phyloP scores from a whole-genome alignment of 257 asterid genomes.

The Nemophila menziesii region DNA sequence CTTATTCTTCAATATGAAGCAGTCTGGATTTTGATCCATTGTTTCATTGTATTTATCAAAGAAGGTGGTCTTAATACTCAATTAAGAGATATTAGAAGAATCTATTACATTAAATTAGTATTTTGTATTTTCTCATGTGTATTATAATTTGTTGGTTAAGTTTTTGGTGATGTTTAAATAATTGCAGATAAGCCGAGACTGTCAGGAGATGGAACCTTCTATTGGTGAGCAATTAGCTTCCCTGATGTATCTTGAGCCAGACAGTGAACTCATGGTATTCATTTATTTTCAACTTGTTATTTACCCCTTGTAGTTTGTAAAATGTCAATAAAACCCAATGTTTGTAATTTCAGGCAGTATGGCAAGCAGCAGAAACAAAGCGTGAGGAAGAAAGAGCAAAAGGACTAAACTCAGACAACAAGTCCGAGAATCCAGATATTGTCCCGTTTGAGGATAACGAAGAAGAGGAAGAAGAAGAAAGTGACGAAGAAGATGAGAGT shows the following conservation, averaged over 20 bases:
- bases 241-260: slow-evolving; percentile 81
- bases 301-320: background rate
- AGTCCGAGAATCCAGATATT: slow-evolving; percentile 62
- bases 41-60: no score
- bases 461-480: slow-evolving; percentile 88
- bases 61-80: no score
- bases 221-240: slow-evolving; percentile 84
- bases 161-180: background rate
- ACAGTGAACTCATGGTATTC: slow-evolving; percentile 88
- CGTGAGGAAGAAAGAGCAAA: slow-evolving; percentile 83
- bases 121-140: background rate
- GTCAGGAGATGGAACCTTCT: slow-evolving; percentile 84
- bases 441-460: slow-evolving; percentile 82
- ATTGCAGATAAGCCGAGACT: slow-evolving; percentile 88
- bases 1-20: background rate
- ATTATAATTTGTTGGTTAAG: background rate
- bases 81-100: no score
- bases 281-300: background rate
- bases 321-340: slow-evolving; percentile 6
- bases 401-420: slow-evolving; percentile 53
- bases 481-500: slow-evolving; percentile 72
- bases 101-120: no score
- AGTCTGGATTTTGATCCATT: background rate
- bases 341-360: slow-evolving; percentile 44
- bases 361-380: slow-evolving; percentile 65